phyloP scores from a whole-genome alignment of 805 yeast species.

The Ogataea glucozyma region DNA sequence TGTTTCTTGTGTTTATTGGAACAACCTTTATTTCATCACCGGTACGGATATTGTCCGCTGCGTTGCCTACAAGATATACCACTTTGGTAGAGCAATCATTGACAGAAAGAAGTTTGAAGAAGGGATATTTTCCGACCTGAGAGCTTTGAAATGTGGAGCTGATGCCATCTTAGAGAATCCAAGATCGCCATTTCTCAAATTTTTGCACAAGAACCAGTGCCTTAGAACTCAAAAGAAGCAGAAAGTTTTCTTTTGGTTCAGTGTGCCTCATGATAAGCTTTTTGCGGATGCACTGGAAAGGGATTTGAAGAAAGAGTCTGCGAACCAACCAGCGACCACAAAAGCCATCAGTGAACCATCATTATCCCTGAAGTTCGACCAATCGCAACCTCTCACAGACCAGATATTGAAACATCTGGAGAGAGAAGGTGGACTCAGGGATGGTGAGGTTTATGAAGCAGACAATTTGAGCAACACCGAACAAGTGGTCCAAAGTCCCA shows the following conservation, averaged over 20 bases:
- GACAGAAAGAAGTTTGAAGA: constrained; percentile 96
- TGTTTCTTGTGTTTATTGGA: constrained; percentile 92
- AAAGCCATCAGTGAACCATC: constrained; percentile 77
- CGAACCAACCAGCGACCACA: constrained; percentile 68
- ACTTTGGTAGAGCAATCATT: constrained; percentile 80
- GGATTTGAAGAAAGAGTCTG: constrained; percentile 77
- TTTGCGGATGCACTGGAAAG: constrained; percentile 93
- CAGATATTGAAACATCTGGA: constrained; percentile 45
- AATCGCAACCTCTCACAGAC: constrained; percentile 47
- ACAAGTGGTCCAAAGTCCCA: constrained; percentile 17
- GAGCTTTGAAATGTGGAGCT: constrained; percentile 80
- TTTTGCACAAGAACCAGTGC: constrained; percentile 82
- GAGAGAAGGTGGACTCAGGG: constrained; percentile 15
- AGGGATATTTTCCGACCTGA: constrained; percentile 88
- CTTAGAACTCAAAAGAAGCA: constrained; percentile 94
- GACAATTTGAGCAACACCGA: constrained; percentile 14
- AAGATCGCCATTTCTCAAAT: constrained; percentile 78
- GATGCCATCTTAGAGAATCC: constrained; percentile 90
- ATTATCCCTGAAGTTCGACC: constrained; percentile 67
- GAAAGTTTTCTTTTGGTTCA: constrained; percentile 95
- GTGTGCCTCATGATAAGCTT: constrained; percentile 89
- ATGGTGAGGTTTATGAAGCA: constrained; percentile 19
- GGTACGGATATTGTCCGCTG: constrained; percentile 97
- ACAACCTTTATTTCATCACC: constrained; percentile 82
- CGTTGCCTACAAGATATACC: constrained; percentile 81